Percentiles rank a stretch among this genome's conserved stretches.
Evolutionary conservation across 768 basidiomycete species (phyloP).

Genomic region (Hebeloma cylindrosporum): DNA sequence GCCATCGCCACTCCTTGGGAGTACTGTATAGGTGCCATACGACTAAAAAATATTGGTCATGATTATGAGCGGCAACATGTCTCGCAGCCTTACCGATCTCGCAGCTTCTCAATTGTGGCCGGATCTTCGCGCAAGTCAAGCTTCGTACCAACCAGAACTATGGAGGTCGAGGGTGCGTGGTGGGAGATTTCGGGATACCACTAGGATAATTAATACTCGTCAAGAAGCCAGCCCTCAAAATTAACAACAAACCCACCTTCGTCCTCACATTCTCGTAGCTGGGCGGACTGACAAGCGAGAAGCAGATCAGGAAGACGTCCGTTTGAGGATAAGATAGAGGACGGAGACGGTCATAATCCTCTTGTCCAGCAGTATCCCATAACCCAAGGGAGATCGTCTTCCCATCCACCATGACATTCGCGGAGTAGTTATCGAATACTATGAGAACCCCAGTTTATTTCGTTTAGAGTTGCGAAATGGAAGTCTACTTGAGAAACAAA

Average conservation of each 20-base stretch:
- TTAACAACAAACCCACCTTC: slow-evolving; percentile 59
- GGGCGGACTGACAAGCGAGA: slow-evolving; percentile 96
- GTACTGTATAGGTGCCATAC: slow-evolving; percentile 95
- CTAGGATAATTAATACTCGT: slow-evolving; percentile 41
- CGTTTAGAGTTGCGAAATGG: background rate
- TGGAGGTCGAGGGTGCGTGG: slow-evolving; percentile 92
- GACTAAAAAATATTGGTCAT: slow-evolving; percentile 42
- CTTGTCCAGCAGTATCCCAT: slow-evolving; percentile 99
- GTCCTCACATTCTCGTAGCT: slow-evolving; percentile 99
- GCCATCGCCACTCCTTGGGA: slow-evolving; percentile 88
- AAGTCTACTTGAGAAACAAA: slow-evolving; percentile 32
- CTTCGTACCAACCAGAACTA: slow-evolving; percentile 95
- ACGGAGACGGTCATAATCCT: slow-evolving; percentile 97
- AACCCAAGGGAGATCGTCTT: slow-evolving; percentile 97
- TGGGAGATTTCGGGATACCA: slow-evolving; percentile 98
- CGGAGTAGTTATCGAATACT: slow-evolving; percentile 99
- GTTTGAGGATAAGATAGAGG: slow-evolving; percentile 99
- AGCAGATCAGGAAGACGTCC: slow-evolving; percentile 99
- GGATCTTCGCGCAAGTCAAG: slow-evolving; percentile 96
- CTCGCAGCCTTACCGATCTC: slow-evolving; percentile 65
- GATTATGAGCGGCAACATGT: slow-evolving; percentile 5
- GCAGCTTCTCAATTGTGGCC: slow-evolving; percentile 86
- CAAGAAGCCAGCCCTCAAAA: slow-evolving; percentile 13
- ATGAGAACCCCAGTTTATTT: slow-evolving; percentile 13
- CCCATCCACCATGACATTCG: slow-evolving; percentile 98